Evolutionary conservation across 2,329 filamentous ascomycete species (phyloP).

Genomic region (Bimuria novae-zelandiae): DNA sequence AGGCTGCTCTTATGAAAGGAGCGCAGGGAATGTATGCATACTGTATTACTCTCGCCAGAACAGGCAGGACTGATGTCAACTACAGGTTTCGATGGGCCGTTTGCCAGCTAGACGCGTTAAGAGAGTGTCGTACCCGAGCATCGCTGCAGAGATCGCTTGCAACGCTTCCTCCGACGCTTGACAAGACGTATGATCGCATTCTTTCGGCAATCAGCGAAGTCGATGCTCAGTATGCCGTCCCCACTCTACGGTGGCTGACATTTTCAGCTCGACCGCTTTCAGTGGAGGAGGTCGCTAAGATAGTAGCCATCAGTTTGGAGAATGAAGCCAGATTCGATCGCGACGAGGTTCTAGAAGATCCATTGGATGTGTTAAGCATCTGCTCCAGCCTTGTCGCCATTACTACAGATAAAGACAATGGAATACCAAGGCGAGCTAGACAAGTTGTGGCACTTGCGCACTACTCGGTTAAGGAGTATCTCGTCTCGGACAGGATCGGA

Average conservation of each 20-base stretch:
- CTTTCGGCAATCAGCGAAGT: slow-evolving; percentile 7
- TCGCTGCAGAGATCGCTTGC: slow-evolving; percentile 12
- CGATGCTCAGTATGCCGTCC: slow-evolving; percentile 1
- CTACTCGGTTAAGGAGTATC: slow-evolving; percentile 36
- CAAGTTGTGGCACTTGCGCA: slow-evolving; percentile 23
- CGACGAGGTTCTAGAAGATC: slow-evolving; percentile 32
- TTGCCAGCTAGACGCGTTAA: slow-evolving; percentile 17
- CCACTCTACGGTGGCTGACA: slow-evolving; percentile 13
- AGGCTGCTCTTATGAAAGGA: slow-evolving; percentile 28
- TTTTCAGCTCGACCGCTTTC: slow-evolving; percentile 11
- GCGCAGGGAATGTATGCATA: slow-evolving; percentile 22
- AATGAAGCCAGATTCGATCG: slow-evolving; percentile 26
- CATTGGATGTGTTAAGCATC: slow-evolving; percentile 23
- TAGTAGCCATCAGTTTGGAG: slow-evolving; percentile 20
- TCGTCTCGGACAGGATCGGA: slow-evolving; percentile 19
- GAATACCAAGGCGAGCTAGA: background rate
- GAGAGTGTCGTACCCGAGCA: slow-evolving; percentile 8
- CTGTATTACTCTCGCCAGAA: background rate
- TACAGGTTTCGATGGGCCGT: slow-evolving; percentile 22
- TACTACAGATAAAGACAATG: background rate
- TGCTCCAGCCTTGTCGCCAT: slow-evolving; percentile 32
- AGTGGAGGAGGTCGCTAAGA: slow-evolving; percentile 12
- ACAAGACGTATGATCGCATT: slow-evolving; percentile 22
- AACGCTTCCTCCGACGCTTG: slow-evolving; percentile 13
- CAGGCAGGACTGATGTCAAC: slow-evolving; percentile 22